Conservation (phyloP, 1,284 basidiomycete species). For the Fomes fomentarius region DNA sequence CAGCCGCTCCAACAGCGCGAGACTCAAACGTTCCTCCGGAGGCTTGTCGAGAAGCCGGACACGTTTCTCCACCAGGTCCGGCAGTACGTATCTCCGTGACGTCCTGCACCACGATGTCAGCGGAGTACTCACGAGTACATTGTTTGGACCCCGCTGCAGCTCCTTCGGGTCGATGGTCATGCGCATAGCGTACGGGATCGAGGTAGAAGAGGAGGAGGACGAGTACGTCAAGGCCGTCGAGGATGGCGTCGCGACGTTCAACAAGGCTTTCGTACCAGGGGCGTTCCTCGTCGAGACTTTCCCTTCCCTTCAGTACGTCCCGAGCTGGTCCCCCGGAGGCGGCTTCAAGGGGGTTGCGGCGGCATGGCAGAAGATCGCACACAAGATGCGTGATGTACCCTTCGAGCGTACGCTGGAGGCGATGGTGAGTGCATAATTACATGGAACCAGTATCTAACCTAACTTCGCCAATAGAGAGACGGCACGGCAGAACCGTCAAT, state of each 20-base stretch:
- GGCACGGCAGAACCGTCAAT: slow-evolving; percentile 15
- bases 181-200: slow-evolving; percentile 22
- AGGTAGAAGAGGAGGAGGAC: neutral
- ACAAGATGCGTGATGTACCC: neutral
- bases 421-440: neutral
- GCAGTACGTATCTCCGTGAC: slow-evolving; percentile 9
- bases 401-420: slow-evolving; percentile 4
- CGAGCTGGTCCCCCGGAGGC: slow-evolving; percentile 8
- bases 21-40: slow-evolving; percentile 1
- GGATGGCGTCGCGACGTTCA: neutral
- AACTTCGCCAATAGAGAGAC: neutral
- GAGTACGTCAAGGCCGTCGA: neutral
- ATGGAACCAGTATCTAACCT: too few relatives aligned
- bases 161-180: slow-evolving; percentile 8
- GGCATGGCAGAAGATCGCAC: neutral
- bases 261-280: slow-evolving; percentile 1
- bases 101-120: neutral
- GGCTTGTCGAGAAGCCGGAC: slow-evolving; percentile 2
- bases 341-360: neutral
- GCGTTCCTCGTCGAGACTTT: slow-evolving; percentile 10
- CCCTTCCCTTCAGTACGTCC: slow-evolving; percentile 5
- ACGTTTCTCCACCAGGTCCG: slow-evolving; percentile 6
- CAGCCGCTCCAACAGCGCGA: slow-evolving; percentile 4
- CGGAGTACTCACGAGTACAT: neutral
- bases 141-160: neutral